Base-by-base conservation (phyloP, 768 basidiomycete species). In the Calocybe cyanea region DNA sequence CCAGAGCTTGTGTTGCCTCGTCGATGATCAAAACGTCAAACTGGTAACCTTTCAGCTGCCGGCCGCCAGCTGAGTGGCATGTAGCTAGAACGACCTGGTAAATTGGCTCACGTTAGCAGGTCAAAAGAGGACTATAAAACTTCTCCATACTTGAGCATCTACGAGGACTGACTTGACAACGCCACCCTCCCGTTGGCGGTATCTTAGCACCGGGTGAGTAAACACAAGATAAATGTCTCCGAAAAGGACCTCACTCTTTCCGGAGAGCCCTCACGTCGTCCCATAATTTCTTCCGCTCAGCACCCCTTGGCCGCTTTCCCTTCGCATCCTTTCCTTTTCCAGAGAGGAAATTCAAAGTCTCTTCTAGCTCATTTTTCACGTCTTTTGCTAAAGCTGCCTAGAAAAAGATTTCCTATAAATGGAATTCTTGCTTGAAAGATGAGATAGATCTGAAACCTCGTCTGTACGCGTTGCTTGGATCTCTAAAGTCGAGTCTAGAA, bases 11-110 rank as follows among this genome's bases (percentile, higher is more conserved):
- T 0, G 96, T 97, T 0, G 96, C 96, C 67, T 99, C 96, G 54
- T 99, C 96, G 43, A 99, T 94, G 37, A 99, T 86, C 9, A 93
- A 81, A 0, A 95, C 87, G 59, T 99, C 96, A 57, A 99, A 99
- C 1, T 75, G 66, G 45, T 83, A 75, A 48, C 85, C 80, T 34
- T 77, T 75, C 6, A 98, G 66, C 53, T 94, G 91, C 17, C 86
- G 69, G 3, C 88, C 85, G 0, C 95, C 96, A 4, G 95, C 80
- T 10, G 92, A 88, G 69, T 98, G 94, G 54, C 95, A 98, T 2
- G 96, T 99, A 1, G 93, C 85, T 9, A 98, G 65, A 0, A 98
- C 89, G 32, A 98, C 74, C 85, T 89, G 34, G 7, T 30, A 11
- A 28, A 28, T 28, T n/a, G n/a, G 25, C 25, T 24, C 20, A 14